Base-by-base conservation (phyloP, 2,329 filamentous ascomycete species). In the Calonectria pseudoturangicola region DNA sequence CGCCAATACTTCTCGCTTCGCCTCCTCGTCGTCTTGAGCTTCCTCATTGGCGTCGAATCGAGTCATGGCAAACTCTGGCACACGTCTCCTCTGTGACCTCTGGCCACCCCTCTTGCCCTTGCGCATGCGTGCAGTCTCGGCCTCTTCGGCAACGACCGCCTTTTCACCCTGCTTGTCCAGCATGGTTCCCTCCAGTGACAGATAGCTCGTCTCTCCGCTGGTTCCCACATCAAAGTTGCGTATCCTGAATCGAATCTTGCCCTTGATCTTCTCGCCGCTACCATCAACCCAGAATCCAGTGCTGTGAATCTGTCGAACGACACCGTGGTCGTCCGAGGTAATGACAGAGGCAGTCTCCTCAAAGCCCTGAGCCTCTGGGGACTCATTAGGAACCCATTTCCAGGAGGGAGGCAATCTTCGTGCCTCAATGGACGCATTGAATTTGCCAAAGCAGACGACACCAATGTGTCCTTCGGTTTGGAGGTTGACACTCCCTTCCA, bases 151-250 rank as follows among this genome's bases (percentile, higher is more conserved):
- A 21, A 86, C 81, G 0, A 94, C 85, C 30, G 86, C 85, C 76
- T 85, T 86, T 84, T 97, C 95, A 28, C 92, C 92, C 25, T 91
- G 89, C 51, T 89, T 89, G 58, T 89, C 88, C 63, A 98, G 85
- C 89, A 98, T 93, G n/a, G 94, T 97, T 30, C 96, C 96, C 82
- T 97, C 93, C 74, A 98, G 92, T 77, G 93, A 95, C 73, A 98
- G 85, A 81, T 96, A 97, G 13, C 94, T 95, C 73, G 93, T 93
- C 77, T 93, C 91, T 66, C 92, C 91, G 75, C 93, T 94, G 58
- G 92, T 89, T 33, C 92, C 93, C 0, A 94, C 93, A 78, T 98
- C 96, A 74, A 97, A 94, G 82, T 97, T 95, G 77, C 93, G 92
- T 81, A 98, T 95, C 75, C 92, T 90, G 84, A 98, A 98, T 66